Conservation (phyloP, 768 basidiomycete genomes). For the Rickenella mellea region DNA sequence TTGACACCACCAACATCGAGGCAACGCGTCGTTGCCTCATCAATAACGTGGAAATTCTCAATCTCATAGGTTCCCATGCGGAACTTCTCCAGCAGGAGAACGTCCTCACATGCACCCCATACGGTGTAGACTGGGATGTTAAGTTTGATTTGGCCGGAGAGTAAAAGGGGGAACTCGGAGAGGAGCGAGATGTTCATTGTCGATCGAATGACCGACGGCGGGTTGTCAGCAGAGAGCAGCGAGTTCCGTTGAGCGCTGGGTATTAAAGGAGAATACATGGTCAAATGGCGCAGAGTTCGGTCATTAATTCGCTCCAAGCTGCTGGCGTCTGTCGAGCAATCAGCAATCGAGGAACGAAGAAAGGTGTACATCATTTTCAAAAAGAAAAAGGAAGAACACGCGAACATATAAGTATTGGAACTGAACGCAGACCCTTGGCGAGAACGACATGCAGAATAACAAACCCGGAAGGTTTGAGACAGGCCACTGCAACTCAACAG, state of each 20-base stretch:
- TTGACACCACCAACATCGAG: constrained; percentile 90
- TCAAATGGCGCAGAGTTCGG: constrained; percentile 89
- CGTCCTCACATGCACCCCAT: constrained; percentile 97
- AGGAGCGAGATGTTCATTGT: constrained; percentile 71
- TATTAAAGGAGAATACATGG: constrained; percentile 94
- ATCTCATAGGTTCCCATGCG: constrained; percentile 74
- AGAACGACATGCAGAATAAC: background rate
- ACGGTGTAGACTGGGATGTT: constrained; percentile 92
- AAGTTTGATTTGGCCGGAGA: constrained; percentile 85
- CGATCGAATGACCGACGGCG: constrained; percentile 57
- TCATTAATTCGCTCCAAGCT: constrained; percentile 89
- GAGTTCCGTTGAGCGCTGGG: constrained; percentile 72
- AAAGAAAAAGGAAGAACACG: constrained; percentile 1
- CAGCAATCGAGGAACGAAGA: background rate
- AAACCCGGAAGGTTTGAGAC: no score
- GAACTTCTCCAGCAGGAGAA: constrained; percentile 86
- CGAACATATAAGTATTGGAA: background rate
- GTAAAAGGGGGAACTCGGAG: constrained; percentile 88
- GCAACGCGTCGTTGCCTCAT: constrained; percentile 91
- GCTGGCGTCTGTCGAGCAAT: constrained; percentile 42
- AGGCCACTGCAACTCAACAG: background rate
- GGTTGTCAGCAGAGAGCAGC: constrained; percentile 65
- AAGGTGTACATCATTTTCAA: background rate
- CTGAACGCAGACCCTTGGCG: background rate
- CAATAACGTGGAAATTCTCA: constrained; percentile 84